Evolutionary conservation across 2,329 filamentous ascomycete species (phyloP).

Genomic region (Boeremia exigua): DNA sequence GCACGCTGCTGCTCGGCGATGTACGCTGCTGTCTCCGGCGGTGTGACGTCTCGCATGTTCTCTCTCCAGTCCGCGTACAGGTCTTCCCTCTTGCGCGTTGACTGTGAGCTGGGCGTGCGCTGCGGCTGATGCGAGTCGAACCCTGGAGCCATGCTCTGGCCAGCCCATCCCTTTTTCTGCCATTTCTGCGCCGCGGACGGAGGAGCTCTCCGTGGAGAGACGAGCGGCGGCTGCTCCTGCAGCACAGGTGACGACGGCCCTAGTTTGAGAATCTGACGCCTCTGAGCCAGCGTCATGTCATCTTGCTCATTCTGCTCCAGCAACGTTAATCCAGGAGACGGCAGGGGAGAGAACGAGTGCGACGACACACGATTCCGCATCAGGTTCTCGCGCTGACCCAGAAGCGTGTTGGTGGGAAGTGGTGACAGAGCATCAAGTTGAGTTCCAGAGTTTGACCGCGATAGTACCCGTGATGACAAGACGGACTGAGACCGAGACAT

Average conservation of each 20-base stretch:
- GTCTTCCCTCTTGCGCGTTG: conserved; percentile 41
- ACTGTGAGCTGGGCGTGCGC: conserved; percentile 32
- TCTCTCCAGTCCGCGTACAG: conserved; percentile 46
- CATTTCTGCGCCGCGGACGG: conserved; percentile 40
- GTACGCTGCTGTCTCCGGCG: conserved; percentile 25
- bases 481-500: conserved; percentile 29
- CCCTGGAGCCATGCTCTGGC: conserved; percentile 29
- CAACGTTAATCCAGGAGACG: conserved; percentile 36
- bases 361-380: conserved; percentile 51
- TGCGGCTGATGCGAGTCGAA: conserved; percentile 50
- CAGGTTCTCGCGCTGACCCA: conserved; percentile 62
- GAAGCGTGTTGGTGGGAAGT: conserved; percentile 54
- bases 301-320: conserved; percentile 55
- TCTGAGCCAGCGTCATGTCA: conserved; percentile 74
- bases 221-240: conserved; percentile 18
- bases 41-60: conserved; percentile 36
- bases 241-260: conserved; percentile 20
- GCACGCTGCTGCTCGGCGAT: conserved; percentile 47
- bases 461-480: conserved; percentile 21
- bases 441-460: conserved; percentile 28
- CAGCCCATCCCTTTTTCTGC: conserved; percentile 37
- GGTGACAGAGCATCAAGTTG: conserved; percentile 28
- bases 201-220: conserved; percentile 22
- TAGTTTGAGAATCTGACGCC: conserved; percentile 51
- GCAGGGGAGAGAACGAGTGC: conserved; percentile 45